These are phyloP conservation scores for Copromyces sp. DNA, from an alignment of 495 filamentous ascomycete genomes.

Conservation along the genomic window DNA sequence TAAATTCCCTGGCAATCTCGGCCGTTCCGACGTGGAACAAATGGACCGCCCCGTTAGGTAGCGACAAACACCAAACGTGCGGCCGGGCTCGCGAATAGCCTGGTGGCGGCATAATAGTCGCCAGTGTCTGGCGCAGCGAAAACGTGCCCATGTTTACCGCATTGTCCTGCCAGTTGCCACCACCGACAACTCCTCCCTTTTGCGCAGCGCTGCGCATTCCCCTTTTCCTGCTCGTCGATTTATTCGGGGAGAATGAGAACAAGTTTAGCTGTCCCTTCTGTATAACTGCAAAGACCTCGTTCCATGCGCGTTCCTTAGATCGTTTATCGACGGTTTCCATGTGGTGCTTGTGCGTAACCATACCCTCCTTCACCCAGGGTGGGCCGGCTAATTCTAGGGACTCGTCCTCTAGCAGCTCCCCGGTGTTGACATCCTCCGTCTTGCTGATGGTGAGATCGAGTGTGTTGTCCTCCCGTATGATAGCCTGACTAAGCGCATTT, in stretches of 20 bases:
- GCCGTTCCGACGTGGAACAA: slow-evolving; percentile 94
- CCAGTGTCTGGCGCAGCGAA: slow-evolving; percentile 83
- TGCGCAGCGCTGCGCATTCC: slow-evolving; percentile 33
- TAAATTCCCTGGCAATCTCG: slow-evolving; percentile 91
- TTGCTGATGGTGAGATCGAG: slow-evolving; percentile 39
- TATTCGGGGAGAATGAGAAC: slow-evolving; percentile 78
- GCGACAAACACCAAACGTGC: slow-evolving; percentile 89
- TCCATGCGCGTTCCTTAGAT: slow-evolving; percentile 88
- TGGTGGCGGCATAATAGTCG: slow-evolving; percentile 76
- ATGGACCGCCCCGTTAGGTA: slow-evolving; percentile 89
- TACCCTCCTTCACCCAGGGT: slow-evolving; percentile 96
- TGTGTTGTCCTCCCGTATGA: slow-evolving; percentile 80
- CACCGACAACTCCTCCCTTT: slow-evolving; percentile 63
- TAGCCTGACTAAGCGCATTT: slow-evolving; percentile 91
- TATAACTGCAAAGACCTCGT: slow-evolving; percentile 93
- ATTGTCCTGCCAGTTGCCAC: slow-evolving; percentile 95
- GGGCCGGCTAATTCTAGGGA: slow-evolving; percentile 80
- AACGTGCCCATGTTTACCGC: slow-evolving; percentile 81
- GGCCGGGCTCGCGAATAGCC: slow-evolving; percentile 87
- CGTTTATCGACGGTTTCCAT: slow-evolving; percentile 81
- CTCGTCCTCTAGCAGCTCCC: slow-evolving; percentile 80
- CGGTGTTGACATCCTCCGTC: slow-evolving; percentile 44
- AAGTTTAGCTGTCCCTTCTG: slow-evolving; percentile 92
- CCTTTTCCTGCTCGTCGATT: slow-evolving; percentile 60
- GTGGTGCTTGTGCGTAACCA: slow-evolving; percentile 93